phyloP scores from a whole-genome alignment of 1,139 yeast genomes.

The Lodderomyces jiufengensis region DNA sequence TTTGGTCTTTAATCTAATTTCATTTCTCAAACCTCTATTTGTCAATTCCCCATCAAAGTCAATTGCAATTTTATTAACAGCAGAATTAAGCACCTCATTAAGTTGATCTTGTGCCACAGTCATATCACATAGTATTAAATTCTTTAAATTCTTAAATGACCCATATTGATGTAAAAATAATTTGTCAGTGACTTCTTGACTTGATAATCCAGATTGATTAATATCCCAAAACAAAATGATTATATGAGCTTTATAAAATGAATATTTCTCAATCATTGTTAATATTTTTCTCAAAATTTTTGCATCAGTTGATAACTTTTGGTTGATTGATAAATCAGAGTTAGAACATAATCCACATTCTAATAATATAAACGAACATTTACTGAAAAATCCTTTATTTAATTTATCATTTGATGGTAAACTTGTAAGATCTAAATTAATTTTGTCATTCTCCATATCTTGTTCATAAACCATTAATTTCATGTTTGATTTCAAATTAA shows the following conservation, averaged over 20 bases:
- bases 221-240: constrained; percentile 41
- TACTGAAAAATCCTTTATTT: constrained; percentile 34
- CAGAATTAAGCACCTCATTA: constrained; percentile 24
- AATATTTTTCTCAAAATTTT: constrained; percentile 36
- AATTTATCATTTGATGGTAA: constrained; percentile 37
- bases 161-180: constrained; percentile 17
- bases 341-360: constrained; percentile 39
- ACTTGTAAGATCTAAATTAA: constrained; percentile 28
- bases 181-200: constrained; percentile 16
- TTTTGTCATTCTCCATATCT: constrained; percentile 19
- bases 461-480: constrained; percentile 28
- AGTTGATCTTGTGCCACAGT: constrained; percentile 22
- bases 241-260: constrained; percentile 34
- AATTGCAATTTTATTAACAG: constrained; percentile 22
- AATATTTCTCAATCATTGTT: constrained; percentile 32
- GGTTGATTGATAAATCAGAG: constrained; percentile 14
- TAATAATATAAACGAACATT: constrained; percentile 38
- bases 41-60: constrained; percentile 31
- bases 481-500: constrained; percentile 28
- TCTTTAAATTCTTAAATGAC: constrained; percentile 15
- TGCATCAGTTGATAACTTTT: constrained; percentile 35
- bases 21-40: constrained; percentile 26
- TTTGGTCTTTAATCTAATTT: constrained; percentile 9
- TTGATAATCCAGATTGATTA: constrained; percentile 17
- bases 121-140: constrained; percentile 36